Percentiles rank a stretch among this genome's conserved stretches.
phyloP scores from a whole-genome alignment of 495 filamentous ascomycete species.

The Aspergillus nanangensis region DNA sequence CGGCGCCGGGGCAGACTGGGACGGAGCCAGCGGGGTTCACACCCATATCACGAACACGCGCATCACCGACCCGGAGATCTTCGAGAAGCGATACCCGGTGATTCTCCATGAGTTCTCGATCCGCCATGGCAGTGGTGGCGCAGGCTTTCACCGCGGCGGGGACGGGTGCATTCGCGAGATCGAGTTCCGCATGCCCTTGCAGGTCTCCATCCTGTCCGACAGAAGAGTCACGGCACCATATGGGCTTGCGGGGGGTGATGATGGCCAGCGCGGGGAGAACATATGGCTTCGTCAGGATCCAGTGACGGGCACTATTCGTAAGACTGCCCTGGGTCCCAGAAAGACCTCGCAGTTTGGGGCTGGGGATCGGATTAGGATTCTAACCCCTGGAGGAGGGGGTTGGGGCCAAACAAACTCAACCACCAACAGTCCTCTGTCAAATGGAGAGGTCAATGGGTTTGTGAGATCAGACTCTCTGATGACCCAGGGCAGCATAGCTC shows the following conservation, averaged over 20 bases:
- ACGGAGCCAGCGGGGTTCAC: conserved; percentile 83
- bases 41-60: conserved; percentile 95
- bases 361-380: not conserved
- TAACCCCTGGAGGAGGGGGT: not conserved
- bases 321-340: not conserved
- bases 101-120: conserved; percentile 70
- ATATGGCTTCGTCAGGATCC: not conserved
- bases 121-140: conserved; percentile 58
- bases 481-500: too few species aligned
- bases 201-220: conserved; percentile 82
- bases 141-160: conserved; percentile 31
- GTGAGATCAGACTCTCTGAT: too few species aligned
- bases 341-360: not conserved
- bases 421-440: too few species aligned
- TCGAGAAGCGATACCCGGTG: conserved; percentile 85
- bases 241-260: conserved; percentile 76
- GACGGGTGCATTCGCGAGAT: conserved; percentile 34
- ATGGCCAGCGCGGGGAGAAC: conserved; percentile 41
- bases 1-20: conserved; percentile 78
- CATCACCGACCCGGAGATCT: conserved; percentile 88
- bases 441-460: too few species aligned
- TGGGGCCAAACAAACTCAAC: too few species aligned
- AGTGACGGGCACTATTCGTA: not conserved
- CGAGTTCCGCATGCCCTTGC: conserved; percentile 49
- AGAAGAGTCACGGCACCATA: conserved; percentile 80